These are phyloP conservation scores for Heliamphora exappendiculata DNA, from an alignment of 148 eudicot genomes.

Conservation along the genomic window DNA sequence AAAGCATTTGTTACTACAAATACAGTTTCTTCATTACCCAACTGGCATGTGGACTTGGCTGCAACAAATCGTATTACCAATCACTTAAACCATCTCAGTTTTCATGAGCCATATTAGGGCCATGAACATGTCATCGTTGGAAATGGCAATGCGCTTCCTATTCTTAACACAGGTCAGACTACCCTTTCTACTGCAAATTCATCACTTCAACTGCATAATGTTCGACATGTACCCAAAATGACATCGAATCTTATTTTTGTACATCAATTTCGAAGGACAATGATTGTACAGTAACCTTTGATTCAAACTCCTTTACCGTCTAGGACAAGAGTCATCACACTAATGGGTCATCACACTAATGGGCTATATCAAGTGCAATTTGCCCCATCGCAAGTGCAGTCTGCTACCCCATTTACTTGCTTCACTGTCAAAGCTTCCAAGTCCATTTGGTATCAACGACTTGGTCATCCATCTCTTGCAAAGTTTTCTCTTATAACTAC, in stretches of 20 bases:
- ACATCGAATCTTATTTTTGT: background rate
- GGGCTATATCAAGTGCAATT: no score
- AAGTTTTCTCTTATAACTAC: no score
- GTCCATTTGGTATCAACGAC: background rate
- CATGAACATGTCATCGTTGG: background rate
- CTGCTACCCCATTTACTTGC: no score
- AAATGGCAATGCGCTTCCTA: background rate
- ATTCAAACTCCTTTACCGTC: no score
- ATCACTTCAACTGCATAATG: background rate
- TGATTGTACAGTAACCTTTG: background rate
- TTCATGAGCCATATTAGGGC: background rate
- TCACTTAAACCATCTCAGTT: no score
- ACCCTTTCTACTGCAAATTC: background rate
- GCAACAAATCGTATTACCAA: background rate
- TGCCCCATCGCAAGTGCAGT: no score
- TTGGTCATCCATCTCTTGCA: background rate
- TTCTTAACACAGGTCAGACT: background rate
- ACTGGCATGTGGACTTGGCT: no score
- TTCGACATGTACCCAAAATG: background rate
- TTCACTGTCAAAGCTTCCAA: background rate
- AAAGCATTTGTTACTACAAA: no score
- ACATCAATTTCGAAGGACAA: no score
- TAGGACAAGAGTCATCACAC: background rate
- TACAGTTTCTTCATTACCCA: no score
- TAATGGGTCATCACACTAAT: background rate